Evolutionary conservation across 1,284 basidiomycete species (phyloP).

Genomic region (Acaromyces ingoldii): DNA sequence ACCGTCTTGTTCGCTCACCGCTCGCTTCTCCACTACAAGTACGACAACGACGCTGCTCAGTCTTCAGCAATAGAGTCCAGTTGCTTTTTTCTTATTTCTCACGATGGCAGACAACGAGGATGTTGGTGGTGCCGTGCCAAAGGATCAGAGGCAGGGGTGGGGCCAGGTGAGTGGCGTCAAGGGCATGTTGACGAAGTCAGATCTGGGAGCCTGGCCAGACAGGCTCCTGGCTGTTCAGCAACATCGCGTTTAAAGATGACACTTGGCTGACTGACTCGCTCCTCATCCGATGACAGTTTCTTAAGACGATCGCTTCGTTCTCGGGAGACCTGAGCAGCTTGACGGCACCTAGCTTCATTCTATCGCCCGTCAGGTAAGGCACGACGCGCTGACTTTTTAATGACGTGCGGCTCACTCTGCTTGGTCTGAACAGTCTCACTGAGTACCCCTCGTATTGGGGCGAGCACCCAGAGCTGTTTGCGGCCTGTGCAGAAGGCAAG

Average conservation of each 20-base stretch:
- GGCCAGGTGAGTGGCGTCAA: conserved; percentile 16
- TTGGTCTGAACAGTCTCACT: conserved; percentile 6
- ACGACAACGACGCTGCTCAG: no score
- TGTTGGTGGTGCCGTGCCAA: conserved; percentile 30
- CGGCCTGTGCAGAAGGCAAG: conserved; percentile 32
- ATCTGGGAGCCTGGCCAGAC: background rate
- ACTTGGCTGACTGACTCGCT: no score
- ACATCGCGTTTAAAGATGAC: no score
- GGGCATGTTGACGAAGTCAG: background rate
- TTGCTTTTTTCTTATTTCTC: no score
- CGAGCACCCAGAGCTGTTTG: conserved; percentile 46
- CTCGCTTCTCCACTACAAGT: no score
- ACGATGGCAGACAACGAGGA: conserved; percentile 33
- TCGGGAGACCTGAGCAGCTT: conserved; percentile 82
- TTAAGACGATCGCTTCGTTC: conserved; percentile 49
- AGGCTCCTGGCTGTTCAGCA: no score
- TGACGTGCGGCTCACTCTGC: background rate
- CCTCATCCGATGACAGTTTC: conserved; percentile 22
- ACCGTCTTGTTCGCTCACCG: no score
- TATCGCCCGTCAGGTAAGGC: conserved; percentile 41
- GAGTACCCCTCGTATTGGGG: conserved; percentile 35
- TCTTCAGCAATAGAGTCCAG: no score
- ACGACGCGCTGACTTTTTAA: no score
- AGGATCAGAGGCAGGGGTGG: conserved; percentile 42
- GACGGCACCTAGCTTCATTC: conserved; percentile 72